Evolutionary conservation across 305 asterid genomes (phyloP).

Genomic region (Andrographis paniculata): DNA sequence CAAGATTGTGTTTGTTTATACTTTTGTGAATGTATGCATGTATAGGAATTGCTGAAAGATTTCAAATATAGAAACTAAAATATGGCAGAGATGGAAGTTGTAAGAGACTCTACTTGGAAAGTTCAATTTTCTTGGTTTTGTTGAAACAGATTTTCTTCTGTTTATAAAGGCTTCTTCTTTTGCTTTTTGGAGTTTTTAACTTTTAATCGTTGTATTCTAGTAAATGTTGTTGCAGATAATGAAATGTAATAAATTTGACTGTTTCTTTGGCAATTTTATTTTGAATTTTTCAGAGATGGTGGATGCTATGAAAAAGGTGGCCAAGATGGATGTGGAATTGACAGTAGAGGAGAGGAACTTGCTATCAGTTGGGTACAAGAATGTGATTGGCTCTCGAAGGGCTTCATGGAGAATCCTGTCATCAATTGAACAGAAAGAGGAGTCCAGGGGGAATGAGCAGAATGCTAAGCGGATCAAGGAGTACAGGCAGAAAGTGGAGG

Average conservation of each 20-base stretch:
- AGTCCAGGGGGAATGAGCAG: slow-evolving; percentile 11
- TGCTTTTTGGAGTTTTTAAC: not conserved
- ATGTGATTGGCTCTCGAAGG: slow-evolving; percentile 10
- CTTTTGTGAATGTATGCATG: no score
- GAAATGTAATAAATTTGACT: not conserved
- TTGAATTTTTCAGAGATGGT: slow-evolving; percentile 4
- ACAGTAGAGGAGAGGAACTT: slow-evolving; percentile 12
- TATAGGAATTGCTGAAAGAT: no score
- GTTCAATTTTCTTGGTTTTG: not conserved
- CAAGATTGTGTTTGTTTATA: no score
- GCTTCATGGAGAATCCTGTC: slow-evolving; percentile 16
- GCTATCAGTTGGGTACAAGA: slow-evolving; percentile 13
- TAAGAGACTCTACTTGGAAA: not conserved
- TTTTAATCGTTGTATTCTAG: not conserved
- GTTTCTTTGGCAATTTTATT: not conserved
- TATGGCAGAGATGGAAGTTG: not conserved
- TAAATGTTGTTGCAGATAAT: not conserved
- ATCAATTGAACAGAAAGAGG: slow-evolving; percentile 10
- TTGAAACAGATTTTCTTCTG: slow-evolving; percentile 1
- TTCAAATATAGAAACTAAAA: not conserved
- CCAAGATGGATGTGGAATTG: slow-evolving; percentile 13
- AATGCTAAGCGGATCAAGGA: slow-evolving; percentile 9
- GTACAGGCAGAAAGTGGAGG: slow-evolving; percentile 10
- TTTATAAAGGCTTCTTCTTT: no score
- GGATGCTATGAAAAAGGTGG: slow-evolving; percentile 9